A percentile compares a stretch with the other conserved stretches of the same genome.
These are phyloP conservation scores for Sphaerosporella brunnea DNA, from an alignment of 495 filamentous ascomycete species.

Conservation along the genomic window DNA sequence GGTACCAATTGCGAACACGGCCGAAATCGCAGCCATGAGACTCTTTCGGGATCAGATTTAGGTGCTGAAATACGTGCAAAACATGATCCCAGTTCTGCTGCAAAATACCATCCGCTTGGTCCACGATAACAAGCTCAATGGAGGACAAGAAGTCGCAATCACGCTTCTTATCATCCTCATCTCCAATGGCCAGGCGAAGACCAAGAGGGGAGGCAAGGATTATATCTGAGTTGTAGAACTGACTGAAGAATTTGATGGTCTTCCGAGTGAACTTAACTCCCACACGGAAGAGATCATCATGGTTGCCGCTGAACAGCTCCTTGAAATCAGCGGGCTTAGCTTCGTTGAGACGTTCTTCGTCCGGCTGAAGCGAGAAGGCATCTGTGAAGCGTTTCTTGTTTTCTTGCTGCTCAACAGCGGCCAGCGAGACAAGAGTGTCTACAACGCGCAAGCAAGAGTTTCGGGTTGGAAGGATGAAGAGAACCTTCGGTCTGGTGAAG, in stretches of 20 bases:
- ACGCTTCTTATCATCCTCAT: constrained; percentile 45
- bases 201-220: constrained; percentile 81
- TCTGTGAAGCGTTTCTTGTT: constrained; percentile 86
- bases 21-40: constrained; percentile 88
- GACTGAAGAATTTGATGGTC: constrained; percentile 81
- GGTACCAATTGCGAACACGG: constrained; percentile 76
- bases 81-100: constrained; percentile 99
- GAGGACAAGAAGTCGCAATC: constrained; percentile 88
- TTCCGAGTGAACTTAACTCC: constrained; percentile 91
- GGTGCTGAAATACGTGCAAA: constrained; percentile 72
- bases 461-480: constrained; percentile 74
- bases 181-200: constrained; percentile 69
- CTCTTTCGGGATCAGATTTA: constrained; percentile 78
- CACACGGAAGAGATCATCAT: constrained; percentile 88
- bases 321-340: constrained; percentile 70
- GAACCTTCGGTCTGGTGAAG: constrained; percentile 82
- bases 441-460: constrained; percentile 64
- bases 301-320: constrained; percentile 81
- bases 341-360: constrained; percentile 38
- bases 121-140: constrained; percentile 73
- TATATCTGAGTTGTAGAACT: constrained; percentile 92
- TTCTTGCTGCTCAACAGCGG: constrained; percentile 76
- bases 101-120: constrained; percentile 80
- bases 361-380: constrained; percentile 46
- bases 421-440: constrained; percentile 51